phyloP scores from a whole-genome alignment of 1,284 basidiomycete genomes.

The Anthracocystis setariae region DNA sequence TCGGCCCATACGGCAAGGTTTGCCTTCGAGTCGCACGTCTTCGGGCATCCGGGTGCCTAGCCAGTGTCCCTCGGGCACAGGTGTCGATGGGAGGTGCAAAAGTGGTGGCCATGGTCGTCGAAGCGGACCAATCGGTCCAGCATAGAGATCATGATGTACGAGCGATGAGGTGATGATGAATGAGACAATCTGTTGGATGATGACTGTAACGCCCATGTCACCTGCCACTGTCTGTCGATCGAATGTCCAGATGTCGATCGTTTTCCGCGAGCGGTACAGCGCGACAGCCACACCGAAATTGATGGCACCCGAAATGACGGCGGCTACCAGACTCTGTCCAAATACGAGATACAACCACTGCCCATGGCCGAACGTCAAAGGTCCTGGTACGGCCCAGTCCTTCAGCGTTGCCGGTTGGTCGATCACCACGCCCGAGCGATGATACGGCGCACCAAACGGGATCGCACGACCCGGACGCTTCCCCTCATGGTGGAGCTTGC shows the following conservation, averaged over 20 bases:
- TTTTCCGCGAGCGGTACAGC: constrained; percentile 43
- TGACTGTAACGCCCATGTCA: constrained; percentile 65
- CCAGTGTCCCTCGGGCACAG: constrained; percentile 41
- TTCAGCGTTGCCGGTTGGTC: constrained; percentile 24
- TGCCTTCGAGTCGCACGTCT: constrained; percentile 38
- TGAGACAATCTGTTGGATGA: constrained; percentile 62
- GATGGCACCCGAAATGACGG: constrained; percentile 55
- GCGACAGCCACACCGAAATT: constrained; percentile 63
- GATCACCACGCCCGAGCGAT: constrained; percentile 44
- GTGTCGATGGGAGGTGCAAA: constrained; percentile 55
- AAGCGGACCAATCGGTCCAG: constrained; percentile 52
- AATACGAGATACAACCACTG: constrained; percentile 49
- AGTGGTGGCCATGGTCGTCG: constrained; percentile 61
- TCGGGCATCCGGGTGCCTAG: constrained; percentile 42
- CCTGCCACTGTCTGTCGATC: constrained; percentile 58
- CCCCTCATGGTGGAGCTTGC: constrained; percentile 8
- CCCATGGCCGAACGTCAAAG: constrained; percentile 33
- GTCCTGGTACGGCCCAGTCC: constrained; percentile 45
- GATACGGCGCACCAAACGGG: constrained; percentile 48
- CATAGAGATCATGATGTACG: constrained; percentile 54
- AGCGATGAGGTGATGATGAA: constrained; percentile 61
- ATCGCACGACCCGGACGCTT: constrained; percentile 21
- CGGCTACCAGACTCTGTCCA: constrained; percentile 38
- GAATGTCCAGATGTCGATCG: constrained; percentile 58
- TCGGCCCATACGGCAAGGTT: constrained; percentile 50